Evolutionary conservation across 106 monocot genomes (phyloP).

Genomic region (Hemerocallis citrina): DNA sequence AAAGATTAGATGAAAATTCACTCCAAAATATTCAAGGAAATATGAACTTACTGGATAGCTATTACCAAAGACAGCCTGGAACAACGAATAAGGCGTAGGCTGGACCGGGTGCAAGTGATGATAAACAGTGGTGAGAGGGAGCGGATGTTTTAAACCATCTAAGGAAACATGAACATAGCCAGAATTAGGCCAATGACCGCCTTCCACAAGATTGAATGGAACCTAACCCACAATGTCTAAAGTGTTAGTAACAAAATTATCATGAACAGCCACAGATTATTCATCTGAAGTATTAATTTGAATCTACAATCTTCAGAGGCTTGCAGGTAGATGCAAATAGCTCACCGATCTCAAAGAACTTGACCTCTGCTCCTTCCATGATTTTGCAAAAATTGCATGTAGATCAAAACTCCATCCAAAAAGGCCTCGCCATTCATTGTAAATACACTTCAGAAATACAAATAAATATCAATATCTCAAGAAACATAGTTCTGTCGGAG

Average conservation of each 20-base stretch:
- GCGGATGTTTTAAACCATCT: constrained; percentile 47
- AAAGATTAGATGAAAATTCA: too few relatives aligned
- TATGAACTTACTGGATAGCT: constrained; percentile 62
- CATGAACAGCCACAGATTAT: background rate
- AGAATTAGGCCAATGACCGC: constrained; percentile 9
- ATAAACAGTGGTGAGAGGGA: constrained; percentile 72
- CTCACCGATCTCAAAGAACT: constrained; percentile 61
- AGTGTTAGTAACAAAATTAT: too few relatives aligned
- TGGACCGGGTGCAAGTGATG: constrained; percentile 70
- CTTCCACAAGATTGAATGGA: constrained; percentile 62
- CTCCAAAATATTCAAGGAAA: too few relatives aligned
- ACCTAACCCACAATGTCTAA: constrained; percentile 24
- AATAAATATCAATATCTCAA: background rate
- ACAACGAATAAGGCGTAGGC: constrained; percentile 44
- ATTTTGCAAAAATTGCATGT: constrained; percentile 54
- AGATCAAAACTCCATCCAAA: constrained; percentile 86
- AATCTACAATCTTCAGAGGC: background rate
- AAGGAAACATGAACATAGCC: constrained; percentile 45
- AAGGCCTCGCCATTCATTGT: constrained; percentile 82
- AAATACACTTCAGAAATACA: constrained; percentile 51
- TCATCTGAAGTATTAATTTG: background rate
- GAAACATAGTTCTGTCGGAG: background rate
- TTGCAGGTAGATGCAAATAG: constrained; percentile 3
- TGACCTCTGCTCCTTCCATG: constrained; percentile 61
- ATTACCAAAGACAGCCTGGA: constrained; percentile 65